Evolutionary conservation across 2,329 filamentous ascomycete genomes (phyloP), one percentile per base, ranked within the genome.

Genomic region (Fusarium robinianum): DNA sequence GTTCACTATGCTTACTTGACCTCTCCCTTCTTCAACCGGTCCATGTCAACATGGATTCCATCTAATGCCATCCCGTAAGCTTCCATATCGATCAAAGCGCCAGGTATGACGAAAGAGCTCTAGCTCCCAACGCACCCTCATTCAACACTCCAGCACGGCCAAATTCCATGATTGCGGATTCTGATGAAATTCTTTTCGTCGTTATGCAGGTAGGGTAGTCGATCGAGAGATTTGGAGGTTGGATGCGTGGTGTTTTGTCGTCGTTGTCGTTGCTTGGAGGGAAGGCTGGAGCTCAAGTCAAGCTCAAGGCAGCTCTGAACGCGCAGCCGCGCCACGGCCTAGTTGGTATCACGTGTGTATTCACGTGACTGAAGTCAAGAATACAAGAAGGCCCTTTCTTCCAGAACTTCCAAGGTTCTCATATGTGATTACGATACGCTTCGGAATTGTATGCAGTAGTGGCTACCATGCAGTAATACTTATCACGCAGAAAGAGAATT

Each of bases 11-110:
- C 90, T 75, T 77, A 96, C 90, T 99, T 99, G 69, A 99, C 92
- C 77, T 99, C 94, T 52, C 94, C 94, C 73, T 90, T 94, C 85
- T 99, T 99, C 72, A 99, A 77, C 67, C 94, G 87, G 66, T 97
- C 89, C 94, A 99, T 99, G 68, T 99, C 94, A 62, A 99, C 80
- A 71, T 99, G 94, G 69, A 99, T 97, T 69, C 94, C 94, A 91
- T 99, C 94, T 97, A 64, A 33, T 41, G 25, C 30, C 38, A 38
- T 42, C 27, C 10, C 19, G 49, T 61, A 40, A 63, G 61, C 55
- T 57, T 50, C 56, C 39, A 40, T 45, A 29, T 44, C 46, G 25
- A 43, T 37, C 22, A 34, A 21, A 19, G 41, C 43, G 40, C 43
- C 40, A 49, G 39, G 34, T 49, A 57, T 57, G 49, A 52, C 51